phyloP scores from a whole-genome alignment of 2,329 filamentous ascomycete species.

The Ceratocystis eucalypticola region DNA sequence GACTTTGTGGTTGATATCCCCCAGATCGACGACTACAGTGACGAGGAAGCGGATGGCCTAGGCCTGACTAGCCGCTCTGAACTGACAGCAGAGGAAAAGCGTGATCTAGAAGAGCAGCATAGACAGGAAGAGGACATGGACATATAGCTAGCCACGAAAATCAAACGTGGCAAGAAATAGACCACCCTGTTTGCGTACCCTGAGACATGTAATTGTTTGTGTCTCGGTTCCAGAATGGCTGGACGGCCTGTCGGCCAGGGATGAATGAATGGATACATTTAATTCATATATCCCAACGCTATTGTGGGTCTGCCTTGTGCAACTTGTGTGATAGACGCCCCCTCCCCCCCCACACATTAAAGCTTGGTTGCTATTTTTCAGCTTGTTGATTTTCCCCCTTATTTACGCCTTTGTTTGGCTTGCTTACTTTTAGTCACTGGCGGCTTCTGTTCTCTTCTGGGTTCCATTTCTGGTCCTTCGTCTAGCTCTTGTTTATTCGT shows the following conservation, averaged over 20 bases:
- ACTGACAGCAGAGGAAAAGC: not conserved
- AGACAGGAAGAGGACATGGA: not conserved
- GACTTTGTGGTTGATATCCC: conserved; percentile 37
- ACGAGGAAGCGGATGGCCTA: conserved; percentile 20
- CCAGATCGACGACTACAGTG: conserved; percentile 32
- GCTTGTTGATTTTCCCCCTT: conserved; percentile 3
- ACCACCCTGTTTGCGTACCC: not conserved
- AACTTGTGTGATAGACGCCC: not conserved
- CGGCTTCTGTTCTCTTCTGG: not conserved
- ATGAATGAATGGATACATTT: too few species aligned
- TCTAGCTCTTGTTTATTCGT: not conserved
- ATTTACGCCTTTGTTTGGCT: conserved; percentile 1
- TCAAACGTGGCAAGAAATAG: not conserved
- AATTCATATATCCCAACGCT: not conserved
- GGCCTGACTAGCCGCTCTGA: not conserved
- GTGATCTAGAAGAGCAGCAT: not conserved
- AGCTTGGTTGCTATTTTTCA: conserved; percentile 1
- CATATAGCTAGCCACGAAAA: not conserved
- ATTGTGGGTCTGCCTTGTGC: not conserved
- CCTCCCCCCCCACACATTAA: not conserved
- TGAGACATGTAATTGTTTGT: not conserved
- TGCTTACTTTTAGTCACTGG: not conserved
- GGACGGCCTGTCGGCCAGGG: too few species aligned
- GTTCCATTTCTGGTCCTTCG: not conserved
- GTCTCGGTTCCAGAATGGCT: not conserved